Conservation (phyloP, 306 rosid genomes). For the Dalbergia cochinchinensis region DNA sequence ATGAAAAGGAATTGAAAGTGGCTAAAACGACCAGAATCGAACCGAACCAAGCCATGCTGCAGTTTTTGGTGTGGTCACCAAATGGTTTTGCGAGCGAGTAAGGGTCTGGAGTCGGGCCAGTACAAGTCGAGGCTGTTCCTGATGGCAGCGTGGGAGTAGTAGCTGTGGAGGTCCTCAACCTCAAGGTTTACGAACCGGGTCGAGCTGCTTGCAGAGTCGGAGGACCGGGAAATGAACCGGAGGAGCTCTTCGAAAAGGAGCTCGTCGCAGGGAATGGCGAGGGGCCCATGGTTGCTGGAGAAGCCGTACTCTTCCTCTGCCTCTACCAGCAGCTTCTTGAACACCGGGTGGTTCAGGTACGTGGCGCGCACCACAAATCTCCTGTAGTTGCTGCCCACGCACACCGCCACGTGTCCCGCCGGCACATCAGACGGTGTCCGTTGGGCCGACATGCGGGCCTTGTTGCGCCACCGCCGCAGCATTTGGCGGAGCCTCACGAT, state of each 20-base stretch:
- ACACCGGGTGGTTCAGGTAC: conserved; percentile 78
- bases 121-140: conserved; percentile 57
- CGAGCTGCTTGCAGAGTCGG: conserved; percentile 53
- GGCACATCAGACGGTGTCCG: conserved; percentile 79
- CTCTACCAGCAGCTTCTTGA: conserved; percentile 68
- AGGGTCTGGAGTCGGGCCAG: conserved; percentile 73
- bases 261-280: conserved; percentile 83
- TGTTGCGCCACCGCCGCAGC: conserved; percentile 82
- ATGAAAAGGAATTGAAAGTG: no score
- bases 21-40: no score
- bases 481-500: conserved; percentile 82
- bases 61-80: conserved; percentile 45
- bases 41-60: no score
- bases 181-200: conserved; percentile 51
- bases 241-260: conserved; percentile 68
- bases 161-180: conserved; percentile 52
- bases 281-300: conserved; percentile 63
- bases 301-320: conserved; percentile 86
- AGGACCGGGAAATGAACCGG: conserved; percentile 58
- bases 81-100: conserved; percentile 63
- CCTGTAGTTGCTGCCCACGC: conserved; percentile 65
- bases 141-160: conserved; percentile 62
- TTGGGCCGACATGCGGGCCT: conserved; percentile 68
- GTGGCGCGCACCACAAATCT: conserved; percentile 77
- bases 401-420: conserved; percentile 77